Base-by-base conservation (phyloP, 306 rosid species). In the Vicia faba region DNA sequence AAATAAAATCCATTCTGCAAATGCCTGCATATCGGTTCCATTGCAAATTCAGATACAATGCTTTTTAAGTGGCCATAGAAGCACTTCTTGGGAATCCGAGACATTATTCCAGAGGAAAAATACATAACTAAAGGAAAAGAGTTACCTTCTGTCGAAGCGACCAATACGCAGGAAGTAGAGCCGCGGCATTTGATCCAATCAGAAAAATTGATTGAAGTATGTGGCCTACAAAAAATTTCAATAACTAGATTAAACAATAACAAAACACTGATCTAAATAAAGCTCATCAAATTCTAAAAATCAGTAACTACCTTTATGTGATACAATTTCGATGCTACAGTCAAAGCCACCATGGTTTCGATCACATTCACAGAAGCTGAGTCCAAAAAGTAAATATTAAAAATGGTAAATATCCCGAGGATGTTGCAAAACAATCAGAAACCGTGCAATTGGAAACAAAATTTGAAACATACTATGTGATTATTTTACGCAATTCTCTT, bases 291-390 rank as follows among this genome's bases (percentile, higher is more conserved):
- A 35, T 28, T 69, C 68, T 43, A 61, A 70, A 70, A 70, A 78
- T 68, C 40, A 65, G 59, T 14, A 75, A 59, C 62, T 75, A 93
- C 98, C 99, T 86, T 79, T 79, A 76, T 68, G 88, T 7, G 96
- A 75, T 68, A 95, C 91, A 31, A 95, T 66, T 77, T 95, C 92
- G 68, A 90, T 15, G 66, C 99, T 81, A 73, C 99, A 95, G 75
- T 95, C 99, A 80, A 90, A 88, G 76, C 99, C 99, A 79, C 97
- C 99, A 56, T 95, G 99, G 79, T 84, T 80, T 55, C 92, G 86
- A 65, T 95, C 97, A 66, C 99, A 95, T 19, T 87, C 74, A 53
- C 99, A 93, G 79, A 70, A 90, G 95, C 99, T 93, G 92, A 68
- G 54, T 67, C 39, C 28, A 71, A 62, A 63, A 60, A 31, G 23